Evolutionary conservation across 2,329 filamentous ascomycete genomes (phyloP).

Genomic region (Penicillium expansum): DNA sequence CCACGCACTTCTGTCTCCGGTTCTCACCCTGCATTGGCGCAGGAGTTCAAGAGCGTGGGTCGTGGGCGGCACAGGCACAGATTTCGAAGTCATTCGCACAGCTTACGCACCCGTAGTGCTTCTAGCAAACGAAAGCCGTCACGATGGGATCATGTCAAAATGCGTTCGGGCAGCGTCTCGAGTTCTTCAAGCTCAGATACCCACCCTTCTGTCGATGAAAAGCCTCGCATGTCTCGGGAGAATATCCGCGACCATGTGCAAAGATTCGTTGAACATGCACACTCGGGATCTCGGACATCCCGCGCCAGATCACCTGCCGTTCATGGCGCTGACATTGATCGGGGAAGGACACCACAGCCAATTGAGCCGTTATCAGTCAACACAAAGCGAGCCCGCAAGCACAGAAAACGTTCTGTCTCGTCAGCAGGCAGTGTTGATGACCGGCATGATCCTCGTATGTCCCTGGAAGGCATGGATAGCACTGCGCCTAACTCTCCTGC

Average conservation of each 20-base stretch:
- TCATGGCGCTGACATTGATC: not conserved
- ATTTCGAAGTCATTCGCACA: slow-evolving; percentile 56
- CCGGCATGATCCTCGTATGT: slow-evolving; percentile 34
- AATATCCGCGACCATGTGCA: slow-evolving; percentile 9
- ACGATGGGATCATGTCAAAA: slow-evolving; percentile 54
- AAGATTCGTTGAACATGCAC: slow-evolving; percentile 3
- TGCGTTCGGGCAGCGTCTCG: slow-evolving; percentile 53
- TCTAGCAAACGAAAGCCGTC: slow-evolving; percentile 51
- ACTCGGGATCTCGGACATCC: slow-evolving; percentile 5
- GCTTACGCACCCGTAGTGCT: slow-evolving; percentile 54
- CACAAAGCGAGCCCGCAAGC: slow-evolving; percentile 40
- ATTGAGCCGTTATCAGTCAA: slow-evolving; percentile 5
- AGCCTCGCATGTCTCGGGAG: slow-evolving; percentile 8
- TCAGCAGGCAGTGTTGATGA: slow-evolving; percentile 49
- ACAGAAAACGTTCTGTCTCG: slow-evolving; percentile 51
- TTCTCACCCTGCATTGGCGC: slow-evolving; percentile 33
- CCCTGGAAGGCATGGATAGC: slow-evolving; percentile 46
- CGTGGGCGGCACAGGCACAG: slow-evolving; percentile 61
- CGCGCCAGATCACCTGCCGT: slow-evolving; percentile 12
- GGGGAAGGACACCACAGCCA: slow-evolving; percentile 7
- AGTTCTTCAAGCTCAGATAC: slow-evolving; percentile 55
- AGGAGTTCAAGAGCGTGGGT: slow-evolving; percentile 49
- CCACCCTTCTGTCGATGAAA: slow-evolving; percentile 10
- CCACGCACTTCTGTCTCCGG: slow-evolving; percentile 40
- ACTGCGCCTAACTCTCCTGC: slow-evolving; percentile 44